Base-by-base conservation (phyloP, 2,329 filamentous ascomycete species). In the Fonsecaea erecta region DNA sequence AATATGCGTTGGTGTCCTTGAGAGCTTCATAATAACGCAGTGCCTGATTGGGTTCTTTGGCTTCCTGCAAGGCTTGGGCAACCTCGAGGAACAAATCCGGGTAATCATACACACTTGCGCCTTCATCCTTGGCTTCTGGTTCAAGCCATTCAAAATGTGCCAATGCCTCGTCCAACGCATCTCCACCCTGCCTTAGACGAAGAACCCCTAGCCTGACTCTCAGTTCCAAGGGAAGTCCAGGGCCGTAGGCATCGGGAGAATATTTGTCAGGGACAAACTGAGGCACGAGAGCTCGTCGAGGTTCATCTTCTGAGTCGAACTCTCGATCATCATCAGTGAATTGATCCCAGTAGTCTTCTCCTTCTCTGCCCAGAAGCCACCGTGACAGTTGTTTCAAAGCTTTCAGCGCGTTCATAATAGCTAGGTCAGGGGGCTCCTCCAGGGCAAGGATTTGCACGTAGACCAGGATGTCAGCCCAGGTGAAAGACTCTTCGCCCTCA, bases 391-490 rank as follows among this genome's bases (percentile, higher is more conserved):
- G 82, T 74, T 91, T 95, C 12, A 96, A 81, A 67, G 89, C 86
- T 30, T 77, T 77, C 2, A 96, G 84, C 2, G 90, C 93, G 69
- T 88, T 83, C 7, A 56, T 35, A 34, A 66, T 43, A 30, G 64
- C 62, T 18, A 57, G 14, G 5, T 82, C 77, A 14, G 55, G 62
- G 16, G 68, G 65, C 71, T 88, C 90, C 60, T 86, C 83, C 40
- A 84, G 83, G 30, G 88, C 86, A 66, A 93, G 88, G 18, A 98
- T 83, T 73, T 97, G 92, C 43, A 92, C 85, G 70, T 95, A 97
- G 60, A 93, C 90, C 66, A 92, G 90, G 48, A 96, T 82, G 75
- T 98, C 90, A 60, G 90, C 88, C 94, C 94, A 99, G 55, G 83
- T 80, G 53, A 86, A 81, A 30, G 81, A 78, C 18, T 81, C 77